A percentile compares a stretch with the other conserved stretches of the same genome.
Evolutionary conservation across 345 rosid genomes (phyloP).

Genomic region (Salix viminalis): DNA sequence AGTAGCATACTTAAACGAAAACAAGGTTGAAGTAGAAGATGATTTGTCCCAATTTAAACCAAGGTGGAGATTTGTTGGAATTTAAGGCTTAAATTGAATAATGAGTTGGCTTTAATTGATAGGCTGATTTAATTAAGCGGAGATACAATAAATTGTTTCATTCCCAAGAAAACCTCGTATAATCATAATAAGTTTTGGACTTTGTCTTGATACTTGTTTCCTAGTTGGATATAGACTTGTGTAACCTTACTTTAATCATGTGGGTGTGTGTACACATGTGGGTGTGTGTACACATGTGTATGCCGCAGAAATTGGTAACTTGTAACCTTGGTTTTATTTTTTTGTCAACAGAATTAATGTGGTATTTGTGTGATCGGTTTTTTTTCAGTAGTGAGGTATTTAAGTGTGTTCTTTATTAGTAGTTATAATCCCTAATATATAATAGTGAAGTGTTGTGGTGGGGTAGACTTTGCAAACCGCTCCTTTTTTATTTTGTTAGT

Average conservation of each 20-base stretch:
- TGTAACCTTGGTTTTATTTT: not conserved
- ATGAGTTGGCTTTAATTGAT: not conserved
- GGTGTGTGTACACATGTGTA: too few species aligned
- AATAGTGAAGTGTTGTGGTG: not conserved
- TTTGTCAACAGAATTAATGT: too few species aligned
- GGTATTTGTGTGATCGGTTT: not conserved
- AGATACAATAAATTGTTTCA: not conserved
- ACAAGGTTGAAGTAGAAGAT: not conserved
- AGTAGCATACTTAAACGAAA: not conserved
- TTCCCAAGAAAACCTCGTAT: not conserved
- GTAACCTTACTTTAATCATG: not conserved
- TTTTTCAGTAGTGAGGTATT: too few species aligned
- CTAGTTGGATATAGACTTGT: not conserved
- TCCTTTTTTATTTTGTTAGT: too few species aligned
- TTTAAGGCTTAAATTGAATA: not conserved
- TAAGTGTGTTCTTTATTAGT: not conserved
- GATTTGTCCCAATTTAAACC: not conserved
- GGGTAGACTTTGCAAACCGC: too few species aligned
- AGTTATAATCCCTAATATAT: not conserved
- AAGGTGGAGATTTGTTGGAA: not conserved
- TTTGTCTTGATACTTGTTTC: not conserved
- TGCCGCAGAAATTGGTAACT: not conserved
- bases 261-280: accelerated
- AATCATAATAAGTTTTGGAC: not conserved
- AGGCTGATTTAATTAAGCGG: not conserved